Evolutionary conservation across 2,329 filamentous ascomycete species (phyloP).

Genomic region (Trichophyton rubrum): DNA sequence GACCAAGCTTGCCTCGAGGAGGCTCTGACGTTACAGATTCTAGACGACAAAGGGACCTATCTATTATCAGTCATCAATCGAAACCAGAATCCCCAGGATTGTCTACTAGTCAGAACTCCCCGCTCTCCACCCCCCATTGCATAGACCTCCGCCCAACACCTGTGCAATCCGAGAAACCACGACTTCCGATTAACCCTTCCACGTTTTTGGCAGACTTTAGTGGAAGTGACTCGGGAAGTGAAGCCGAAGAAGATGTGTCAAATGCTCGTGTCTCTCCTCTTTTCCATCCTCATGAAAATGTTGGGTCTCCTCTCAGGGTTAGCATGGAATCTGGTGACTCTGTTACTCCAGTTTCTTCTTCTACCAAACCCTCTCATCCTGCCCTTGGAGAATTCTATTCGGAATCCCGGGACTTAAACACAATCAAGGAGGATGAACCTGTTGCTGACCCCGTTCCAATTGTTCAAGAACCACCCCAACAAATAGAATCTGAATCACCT

Average conservation of each 20-base stretch:
- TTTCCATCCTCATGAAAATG: conserved; percentile 21
- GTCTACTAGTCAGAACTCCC: conserved; percentile 11
- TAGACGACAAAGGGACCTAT: conserved; percentile 23
- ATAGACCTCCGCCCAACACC: neutral
- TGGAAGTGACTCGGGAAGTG: conserved; percentile 28
- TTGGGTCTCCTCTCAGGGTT: conserved; percentile 25
- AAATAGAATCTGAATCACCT: conserved; percentile 51
- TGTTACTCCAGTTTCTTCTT: conserved; percentile 8
- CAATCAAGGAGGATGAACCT: conserved; percentile 26
- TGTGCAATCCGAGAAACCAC: conserved; percentile 6
- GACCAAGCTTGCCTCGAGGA: conserved; percentile 11
- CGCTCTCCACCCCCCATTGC: conserved; percentile 3
- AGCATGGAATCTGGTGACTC: conserved; percentile 19
- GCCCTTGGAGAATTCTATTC: conserved; percentile 26
- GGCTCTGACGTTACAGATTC: conserved; percentile 14
- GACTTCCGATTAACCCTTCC: conserved; percentile 12
- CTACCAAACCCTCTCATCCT: conserved; percentile 19
- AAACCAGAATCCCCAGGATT: conserved; percentile 25
- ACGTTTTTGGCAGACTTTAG: conserved; percentile 28
- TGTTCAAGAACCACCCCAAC: neutral
- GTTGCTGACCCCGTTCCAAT: conserved; percentile 9
- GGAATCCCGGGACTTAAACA: conserved; percentile 29
- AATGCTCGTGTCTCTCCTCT: conserved; percentile 17
- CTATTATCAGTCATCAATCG: conserved; percentile 28
- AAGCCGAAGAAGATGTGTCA: conserved; percentile 22